A percentile compares a stretch with the other conserved stretches of the same genome.
Evolutionary conservation across 2,329 filamentous ascomycete species (phyloP).

Genomic region (Pleoardoris graminearum): DNA sequence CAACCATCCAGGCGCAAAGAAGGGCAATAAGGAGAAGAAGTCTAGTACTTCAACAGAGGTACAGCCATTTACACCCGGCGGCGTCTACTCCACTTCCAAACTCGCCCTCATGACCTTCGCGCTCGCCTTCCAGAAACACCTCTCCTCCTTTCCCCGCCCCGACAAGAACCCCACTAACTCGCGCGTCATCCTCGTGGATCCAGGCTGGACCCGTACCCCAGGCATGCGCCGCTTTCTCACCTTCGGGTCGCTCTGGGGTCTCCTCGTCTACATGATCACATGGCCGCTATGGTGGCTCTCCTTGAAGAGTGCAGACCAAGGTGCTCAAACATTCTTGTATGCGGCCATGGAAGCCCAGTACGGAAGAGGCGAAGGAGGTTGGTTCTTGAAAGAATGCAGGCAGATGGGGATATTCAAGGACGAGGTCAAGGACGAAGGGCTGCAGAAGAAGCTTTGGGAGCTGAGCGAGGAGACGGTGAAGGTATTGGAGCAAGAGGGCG

Average conservation of each 20-base stretch:
- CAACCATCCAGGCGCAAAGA: constrained; percentile 49
- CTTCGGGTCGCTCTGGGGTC: constrained; percentile 77
- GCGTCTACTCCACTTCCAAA: constrained; percentile 55
- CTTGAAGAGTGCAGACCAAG: constrained; percentile 80
- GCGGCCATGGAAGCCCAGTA: constrained; percentile 81
- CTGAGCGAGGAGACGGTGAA: constrained; percentile 80
- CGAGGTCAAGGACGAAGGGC: constrained; percentile 76
- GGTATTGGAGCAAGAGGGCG: constrained; percentile 76
- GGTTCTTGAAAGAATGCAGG: constrained; percentile 85
- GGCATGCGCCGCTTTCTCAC: constrained; percentile 87
- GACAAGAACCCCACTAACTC: constrained; percentile 82
- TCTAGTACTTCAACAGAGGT: constrained; percentile 20
- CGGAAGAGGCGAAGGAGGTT: constrained; percentile 67
- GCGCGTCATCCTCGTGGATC: constrained; percentile 84
- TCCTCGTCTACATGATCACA: constrained; percentile 73
- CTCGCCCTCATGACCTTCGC: constrained; percentile 89
- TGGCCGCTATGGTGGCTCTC: constrained; percentile 87
- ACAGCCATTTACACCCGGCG: constrained; percentile 48
- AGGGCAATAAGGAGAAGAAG: constrained; percentile 58
- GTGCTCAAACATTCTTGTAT: constrained; percentile 82
- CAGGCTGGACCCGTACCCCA: constrained; percentile 80
- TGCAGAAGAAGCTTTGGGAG: constrained; percentile 87
- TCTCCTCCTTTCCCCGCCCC: constrained; percentile 80
- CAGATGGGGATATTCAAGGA: constrained; percentile 70
- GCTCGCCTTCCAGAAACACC: constrained; percentile 87